Conservation (phyloP, 1,284 basidiomycete species). For the Veloporphyrellus conicus region DNA sequence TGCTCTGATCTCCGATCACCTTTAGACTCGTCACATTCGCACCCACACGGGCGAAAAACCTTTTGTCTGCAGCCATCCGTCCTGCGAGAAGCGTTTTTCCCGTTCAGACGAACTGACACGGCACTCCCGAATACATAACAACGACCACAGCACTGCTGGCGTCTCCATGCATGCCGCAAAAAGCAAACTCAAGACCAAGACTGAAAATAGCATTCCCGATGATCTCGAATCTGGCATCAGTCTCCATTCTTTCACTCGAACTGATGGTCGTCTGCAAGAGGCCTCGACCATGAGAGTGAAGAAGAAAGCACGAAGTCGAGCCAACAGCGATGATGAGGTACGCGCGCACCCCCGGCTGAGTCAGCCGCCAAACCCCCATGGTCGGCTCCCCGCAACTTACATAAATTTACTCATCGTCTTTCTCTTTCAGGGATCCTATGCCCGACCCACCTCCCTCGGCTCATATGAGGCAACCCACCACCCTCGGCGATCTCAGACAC, state of each 20-base stretch:
- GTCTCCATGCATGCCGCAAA: constrained; percentile 29
- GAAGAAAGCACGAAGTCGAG: constrained; percentile 73
- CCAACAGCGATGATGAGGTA: constrained; percentile 78
- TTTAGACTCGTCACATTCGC: constrained; percentile 91
- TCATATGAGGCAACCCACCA: constrained; percentile 45
- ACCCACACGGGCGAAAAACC: constrained; percentile 99
- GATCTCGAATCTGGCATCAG: constrained; percentile 30
- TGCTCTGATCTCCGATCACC: constrained; percentile 18
- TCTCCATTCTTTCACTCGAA: constrained; percentile 26
- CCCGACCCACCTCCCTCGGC: constrained; percentile 58
- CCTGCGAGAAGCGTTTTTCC: constrained; percentile 98
- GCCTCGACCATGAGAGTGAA: constrained; percentile 38
- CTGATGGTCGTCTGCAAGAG: constrained; percentile 24
- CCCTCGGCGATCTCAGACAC: constrained; percentile 40
- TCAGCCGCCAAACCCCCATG: constrained; percentile 9
- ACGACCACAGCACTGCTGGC: constrained; percentile 39
- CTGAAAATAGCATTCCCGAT: constrained; percentile 37
- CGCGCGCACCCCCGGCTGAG: constrained; percentile 21
- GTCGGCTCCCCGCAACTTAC: constrained; percentile 23
- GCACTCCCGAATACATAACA: constrained; percentile 89
- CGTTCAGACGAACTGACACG: constrained; percentile 96
- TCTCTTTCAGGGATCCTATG: constrained; percentile 56
- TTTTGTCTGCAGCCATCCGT: constrained; percentile 86
- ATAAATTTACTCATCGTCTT: constrained; percentile 18
- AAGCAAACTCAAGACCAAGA: constrained; percentile 33